These are phyloP conservation scores for Myriosclerotinia scirpicola DNA, from an alignment of 2,329 filamentous ascomycete species.

Conservation along the genomic window DNA sequence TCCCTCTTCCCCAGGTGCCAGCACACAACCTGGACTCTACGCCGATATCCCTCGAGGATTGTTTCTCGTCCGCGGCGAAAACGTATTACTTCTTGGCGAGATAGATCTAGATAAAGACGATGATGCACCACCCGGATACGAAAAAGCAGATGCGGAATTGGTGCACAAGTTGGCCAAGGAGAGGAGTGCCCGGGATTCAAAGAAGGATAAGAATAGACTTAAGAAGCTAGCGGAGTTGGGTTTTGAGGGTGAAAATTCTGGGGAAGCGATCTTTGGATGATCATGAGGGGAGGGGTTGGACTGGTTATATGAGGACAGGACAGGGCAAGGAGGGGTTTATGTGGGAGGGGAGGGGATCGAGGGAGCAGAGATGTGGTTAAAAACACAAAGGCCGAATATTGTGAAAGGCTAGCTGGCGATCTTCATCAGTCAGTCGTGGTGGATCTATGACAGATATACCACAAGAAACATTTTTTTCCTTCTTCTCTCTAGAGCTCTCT, in stretches of 20 bases:
- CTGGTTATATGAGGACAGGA: constrained; percentile 4
- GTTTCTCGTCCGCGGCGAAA: constrained; percentile 92
- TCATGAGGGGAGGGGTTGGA: background rate
- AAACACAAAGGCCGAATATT: constrained; percentile 23
- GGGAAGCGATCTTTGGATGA: constrained; percentile 67
- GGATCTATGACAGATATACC: constrained; percentile 15
- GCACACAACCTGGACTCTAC: constrained; percentile 57
- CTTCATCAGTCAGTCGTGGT: constrained; percentile 24
- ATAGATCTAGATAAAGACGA: constrained; percentile 98
- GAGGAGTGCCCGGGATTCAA: constrained; percentile 67
- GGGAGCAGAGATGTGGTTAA: constrained; percentile 23
- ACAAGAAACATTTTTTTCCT: constrained; percentile 20
- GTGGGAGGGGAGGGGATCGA: constrained; percentile 19
- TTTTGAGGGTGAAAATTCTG: constrained; percentile 83
- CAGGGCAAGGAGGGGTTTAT: constrained; percentile 42
- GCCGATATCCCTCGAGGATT: constrained; percentile 83
- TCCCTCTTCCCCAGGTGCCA: constrained; percentile 40
- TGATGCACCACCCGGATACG: constrained; percentile 70
- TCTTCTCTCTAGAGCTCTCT: constrained; percentile 4
- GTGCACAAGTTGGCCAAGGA: constrained; percentile 74
- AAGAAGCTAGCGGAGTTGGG: constrained; percentile 74
- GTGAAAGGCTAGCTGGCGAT: constrained; percentile 25
- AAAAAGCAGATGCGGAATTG: constrained; percentile 62
- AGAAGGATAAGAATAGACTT: constrained; percentile 68
- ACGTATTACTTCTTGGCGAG: constrained; percentile 92